Base-by-base conservation (phyloP, 2,329 filamentous ascomycete genomes). In the Pseudopyricularia javanii region DNA sequence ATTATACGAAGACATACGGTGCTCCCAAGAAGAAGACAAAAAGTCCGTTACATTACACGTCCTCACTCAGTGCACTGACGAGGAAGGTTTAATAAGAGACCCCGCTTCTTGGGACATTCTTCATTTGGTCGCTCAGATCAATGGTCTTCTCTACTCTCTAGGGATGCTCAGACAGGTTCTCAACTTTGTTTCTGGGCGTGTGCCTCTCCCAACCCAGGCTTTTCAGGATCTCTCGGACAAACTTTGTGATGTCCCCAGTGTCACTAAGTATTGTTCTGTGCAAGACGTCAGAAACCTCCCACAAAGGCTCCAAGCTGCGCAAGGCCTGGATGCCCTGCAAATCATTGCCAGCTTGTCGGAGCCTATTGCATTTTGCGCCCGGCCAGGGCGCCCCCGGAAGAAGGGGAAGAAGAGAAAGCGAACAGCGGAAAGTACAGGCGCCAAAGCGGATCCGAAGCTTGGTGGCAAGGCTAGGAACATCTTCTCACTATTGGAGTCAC, bases 91-190 rank as follows among this genome's bases (percentile, higher is more conserved):
- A n/a, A 59, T 60, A 2, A 53, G 70, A 11, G 58, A 66, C 34
- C 47, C 57, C 59, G 49, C 63, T 58, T 66, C 70, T 1, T 87
- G 83, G 85, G 69, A 75, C 9, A 67, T 75, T 17, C 65, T 85
- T 45, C 84, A 88, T 59, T 70, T 85, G 49, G 63, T 73, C 8
- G 81, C 82, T 0, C 79, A 84, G 56, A 64, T 81, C 0, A 78
- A 84, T 52, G 78, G 78, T 4, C 70, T 74, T 1, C 64, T 80
- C 6, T 86, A 86, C 60, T 85, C 82, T 0, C 61, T 86, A 1
- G 73, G 80, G 45, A 76, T 80, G 56, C 61, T 76, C 20, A 66
- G 67, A 55, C 79, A 82, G 60, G 62, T 81, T 4, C 56, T 76
- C 2, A 67, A 68, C 24, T 60, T 69, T 8, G 51, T 70, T 2